Evolutionary conservation across 2,329 filamentous ascomycete genomes (phyloP).

Genomic region (Hypoxylon rubiginosum): DNA sequence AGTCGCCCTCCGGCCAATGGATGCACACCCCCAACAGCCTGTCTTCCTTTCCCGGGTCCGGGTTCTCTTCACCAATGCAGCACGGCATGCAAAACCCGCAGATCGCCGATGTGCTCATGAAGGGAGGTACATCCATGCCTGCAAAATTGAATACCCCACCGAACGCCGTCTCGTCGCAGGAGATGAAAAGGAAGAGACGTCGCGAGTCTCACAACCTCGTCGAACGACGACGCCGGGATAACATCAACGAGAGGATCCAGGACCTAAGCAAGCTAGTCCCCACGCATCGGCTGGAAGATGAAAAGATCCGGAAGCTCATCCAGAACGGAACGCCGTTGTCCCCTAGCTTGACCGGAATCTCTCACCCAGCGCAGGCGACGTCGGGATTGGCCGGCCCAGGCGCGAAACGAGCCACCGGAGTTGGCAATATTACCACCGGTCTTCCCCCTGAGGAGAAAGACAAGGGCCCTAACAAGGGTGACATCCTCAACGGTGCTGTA

Average conservation of each 20-base stretch:
- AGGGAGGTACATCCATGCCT: conserved; percentile 89
- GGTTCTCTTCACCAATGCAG: conserved; percentile 85
- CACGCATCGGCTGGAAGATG: conserved; percentile 91
- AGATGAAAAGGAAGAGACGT: conserved; percentile 91
- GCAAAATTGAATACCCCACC: conserved; percentile 76
- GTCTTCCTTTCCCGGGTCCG: conserved; percentile 89
- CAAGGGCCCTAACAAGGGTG: conserved; percentile 98
- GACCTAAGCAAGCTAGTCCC: conserved; percentile 95
- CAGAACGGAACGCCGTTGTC: conserved; percentile 92
- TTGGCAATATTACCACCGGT: conserved; percentile 90
- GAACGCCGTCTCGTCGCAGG: conserved; percentile 79
- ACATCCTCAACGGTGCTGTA: conserved; percentile 96
- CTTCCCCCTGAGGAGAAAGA: conserved; percentile 97
- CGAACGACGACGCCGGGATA: conserved; percentile 92
- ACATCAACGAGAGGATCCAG: conserved; percentile 98
- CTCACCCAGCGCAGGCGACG: conserved; percentile 80
- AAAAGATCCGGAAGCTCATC: conserved; percentile 95
- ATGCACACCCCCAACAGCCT: conserved; percentile 87
- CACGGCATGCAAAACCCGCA: conserved; percentile 77
- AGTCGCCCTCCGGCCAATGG: conserved; percentile 90
- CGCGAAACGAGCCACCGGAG: conserved; percentile 81
- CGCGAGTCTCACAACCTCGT: conserved; percentile 97
- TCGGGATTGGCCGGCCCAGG: conserved; percentile 89
- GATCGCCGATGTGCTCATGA: conserved; percentile 90
- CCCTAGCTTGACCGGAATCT: conserved; percentile 80